Evolutionary conservation across 371 early-diverging fungal genomes (phyloP).

Genomic region (Syncephalastrum contaminatum): DNA sequence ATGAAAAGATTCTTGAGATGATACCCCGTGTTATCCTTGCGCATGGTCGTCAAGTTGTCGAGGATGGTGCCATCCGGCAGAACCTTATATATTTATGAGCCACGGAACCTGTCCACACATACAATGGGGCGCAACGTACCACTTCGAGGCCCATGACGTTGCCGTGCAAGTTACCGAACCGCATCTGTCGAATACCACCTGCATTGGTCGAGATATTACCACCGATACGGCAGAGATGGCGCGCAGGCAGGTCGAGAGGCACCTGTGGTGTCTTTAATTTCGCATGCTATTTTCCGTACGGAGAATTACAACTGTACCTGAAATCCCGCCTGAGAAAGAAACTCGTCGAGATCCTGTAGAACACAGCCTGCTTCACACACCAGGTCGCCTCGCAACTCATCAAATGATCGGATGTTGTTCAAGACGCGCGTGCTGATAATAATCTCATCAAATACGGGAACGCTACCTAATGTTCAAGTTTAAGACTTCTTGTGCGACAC

Average conservation of each 20-base stretch:
- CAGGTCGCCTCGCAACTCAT: conserved; percentile 79
- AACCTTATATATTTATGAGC: conserved; percentile 44
- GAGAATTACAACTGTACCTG: conserved; percentile 16
- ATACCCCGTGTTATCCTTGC: conserved; percentile 91
- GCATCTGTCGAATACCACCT: conserved; percentile 88
- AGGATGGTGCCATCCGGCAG: conserved; percentile 89
- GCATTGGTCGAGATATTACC: conserved; percentile 97
- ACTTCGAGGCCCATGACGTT: conserved; percentile 85
- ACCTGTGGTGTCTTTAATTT: conserved; percentile 43
- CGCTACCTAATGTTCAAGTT: conserved; percentile 12
- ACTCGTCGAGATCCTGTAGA: conserved; percentile 80
- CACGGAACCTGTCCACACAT: neutral
- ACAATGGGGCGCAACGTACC: conserved; percentile 26
- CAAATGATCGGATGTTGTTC: conserved; percentile 77
- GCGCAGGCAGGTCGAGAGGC: conserved; percentile 94
- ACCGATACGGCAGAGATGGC: conserved; percentile 83
- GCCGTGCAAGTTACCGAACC: conserved; percentile 92
- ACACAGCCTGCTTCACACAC: conserved; percentile 90
- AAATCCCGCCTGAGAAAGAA: conserved; percentile 72
- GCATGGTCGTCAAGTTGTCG: conserved; percentile 74
- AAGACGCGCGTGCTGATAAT: conserved; percentile 75
- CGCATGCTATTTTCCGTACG: neutral
- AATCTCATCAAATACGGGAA: conserved; percentile 92
- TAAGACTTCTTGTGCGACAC: neutral
- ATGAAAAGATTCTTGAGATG: conserved; percentile 95